phyloP scores from a whole-genome alignment of 441 rosid genomes.

The Daphne laureola region DNA sequence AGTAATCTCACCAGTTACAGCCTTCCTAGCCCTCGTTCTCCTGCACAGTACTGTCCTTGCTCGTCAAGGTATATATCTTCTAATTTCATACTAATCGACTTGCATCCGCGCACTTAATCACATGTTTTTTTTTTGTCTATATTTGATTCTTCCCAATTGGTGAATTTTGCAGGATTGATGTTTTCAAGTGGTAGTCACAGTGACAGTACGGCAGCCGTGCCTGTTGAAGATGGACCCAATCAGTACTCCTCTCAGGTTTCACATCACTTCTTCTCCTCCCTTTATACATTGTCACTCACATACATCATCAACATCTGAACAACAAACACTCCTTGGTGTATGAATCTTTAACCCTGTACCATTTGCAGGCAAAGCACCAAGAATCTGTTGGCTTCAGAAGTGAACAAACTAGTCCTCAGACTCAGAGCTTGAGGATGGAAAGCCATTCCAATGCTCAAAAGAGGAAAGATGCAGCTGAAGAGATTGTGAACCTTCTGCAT shows the following conservation, averaged over 20 bases:
- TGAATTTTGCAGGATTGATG: conserved; percentile 11
- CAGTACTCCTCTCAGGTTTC: conserved; percentile 24
- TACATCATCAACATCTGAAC: neutral
- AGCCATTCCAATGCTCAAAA: conserved; percentile 8
- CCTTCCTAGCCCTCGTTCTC: conserved; percentile 22
- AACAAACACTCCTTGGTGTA: neutral
- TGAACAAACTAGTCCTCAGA: conserved; percentile 12
- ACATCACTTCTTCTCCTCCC: conserved; percentile 7
- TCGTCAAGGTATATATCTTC: conserved; percentile 20
- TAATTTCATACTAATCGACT: neutral
- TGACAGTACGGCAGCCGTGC: neutral
- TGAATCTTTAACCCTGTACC: conserved; percentile 12
- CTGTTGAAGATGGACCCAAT: neutral
- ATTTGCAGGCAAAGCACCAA: conserved; percentile 17
- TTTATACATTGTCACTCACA: neutral
- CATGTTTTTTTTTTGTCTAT: no score
- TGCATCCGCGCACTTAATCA: no score
- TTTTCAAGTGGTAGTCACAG: neutral
- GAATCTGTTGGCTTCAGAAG: conserved; percentile 14
- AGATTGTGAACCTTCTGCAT: conserved; percentile 33
- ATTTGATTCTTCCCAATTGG: conserved; percentile 1
- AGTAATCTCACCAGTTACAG: conserved; percentile 18
- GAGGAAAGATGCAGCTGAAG: conserved; percentile 24
- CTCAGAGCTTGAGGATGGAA: conserved; percentile 21
- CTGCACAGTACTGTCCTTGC: conserved; percentile 24